These are phyloP conservation scores for Spiraea crenata DNA, from an alignment of 331 rosid genomes.

Conservation along the genomic window DNA sequence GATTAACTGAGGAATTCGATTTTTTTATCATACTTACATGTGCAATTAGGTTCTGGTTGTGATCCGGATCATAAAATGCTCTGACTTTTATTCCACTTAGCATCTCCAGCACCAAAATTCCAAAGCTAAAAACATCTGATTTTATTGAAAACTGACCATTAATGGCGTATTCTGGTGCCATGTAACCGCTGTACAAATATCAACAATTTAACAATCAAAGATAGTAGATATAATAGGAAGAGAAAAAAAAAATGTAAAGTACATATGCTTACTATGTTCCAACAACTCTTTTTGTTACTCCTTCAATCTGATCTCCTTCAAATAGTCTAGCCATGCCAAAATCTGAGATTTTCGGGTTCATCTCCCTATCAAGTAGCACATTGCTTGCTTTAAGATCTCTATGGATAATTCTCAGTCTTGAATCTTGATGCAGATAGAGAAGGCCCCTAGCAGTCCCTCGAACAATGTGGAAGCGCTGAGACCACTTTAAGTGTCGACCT, in stretches of 20 bases:
- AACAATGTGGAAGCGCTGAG: neutral
- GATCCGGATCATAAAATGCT: conserved; percentile 7
- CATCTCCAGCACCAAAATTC: conserved; percentile 39
- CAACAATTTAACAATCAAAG: neutral
- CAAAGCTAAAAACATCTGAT: conserved; percentile 49
- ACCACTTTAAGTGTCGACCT: neutral
- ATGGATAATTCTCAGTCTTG: conserved; percentile 30
- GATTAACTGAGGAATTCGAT: neutral
- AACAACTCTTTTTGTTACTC: conserved; percentile 26
- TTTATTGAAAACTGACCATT: conserved; percentile 37
- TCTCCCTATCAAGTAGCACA: conserved; percentile 27
- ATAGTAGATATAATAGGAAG: neutral
- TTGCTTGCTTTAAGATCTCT: conserved; percentile 42
- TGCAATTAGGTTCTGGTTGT: conserved; percentile 29
- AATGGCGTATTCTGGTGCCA: conserved; percentile 37
- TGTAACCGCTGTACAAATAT: conserved; percentile 24
- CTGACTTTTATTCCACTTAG: conserved; percentile 35
- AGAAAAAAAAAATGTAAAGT: neutral
- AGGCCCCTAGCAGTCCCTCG: conserved; percentile 13
- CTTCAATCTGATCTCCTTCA: conserved; percentile 29
- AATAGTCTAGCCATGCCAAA: conserved; percentile 37
- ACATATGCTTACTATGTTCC: conserved; percentile 32
- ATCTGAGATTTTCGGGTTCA: conserved; percentile 39
- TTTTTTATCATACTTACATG: conserved; percentile 32
- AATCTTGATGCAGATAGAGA: conserved; percentile 29